Percentiles rank a stretch among this genome's conserved stretches.
These are phyloP conservation scores for Fusarium longipes DNA, from an alignment of 2,329 filamentous ascomycete species.

Conservation along the genomic window DNA sequence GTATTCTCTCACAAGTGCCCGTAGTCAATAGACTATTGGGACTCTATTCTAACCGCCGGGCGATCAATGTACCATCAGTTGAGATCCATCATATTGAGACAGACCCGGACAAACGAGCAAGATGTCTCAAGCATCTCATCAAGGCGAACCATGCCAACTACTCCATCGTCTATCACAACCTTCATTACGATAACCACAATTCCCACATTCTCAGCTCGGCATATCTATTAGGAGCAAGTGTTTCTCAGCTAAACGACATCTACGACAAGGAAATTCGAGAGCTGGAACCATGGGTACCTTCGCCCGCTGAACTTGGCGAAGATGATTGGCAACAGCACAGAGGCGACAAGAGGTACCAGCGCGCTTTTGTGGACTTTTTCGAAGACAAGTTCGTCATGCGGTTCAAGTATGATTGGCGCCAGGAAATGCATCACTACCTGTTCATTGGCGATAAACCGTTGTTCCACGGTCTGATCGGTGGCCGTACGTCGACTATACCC, in stretches of 20 bases:
- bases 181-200: slow-evolving; percentile 84
- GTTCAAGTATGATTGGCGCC: slow-evolving; percentile 85
- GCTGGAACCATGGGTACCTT: slow-evolving; percentile 84
- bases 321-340: slow-evolving; percentile 90
- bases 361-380: slow-evolving; percentile 94
- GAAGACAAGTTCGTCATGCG: slow-evolving; percentile 85
- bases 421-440: slow-evolving; percentile 79
- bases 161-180: slow-evolving; percentile 80
- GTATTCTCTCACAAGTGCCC: slow-evolving; percentile 51
- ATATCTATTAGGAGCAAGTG: slow-evolving; percentile 83
- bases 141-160: slow-evolving; percentile 93
- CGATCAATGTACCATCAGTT: slow-evolving; percentile 72
- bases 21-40: slow-evolving; percentile 46
- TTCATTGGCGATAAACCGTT: slow-evolving; percentile 80
- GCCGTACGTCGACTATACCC: slow-evolving; percentile 67
- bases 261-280: slow-evolving; percentile 81
- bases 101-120: slow-evolving; percentile 78
- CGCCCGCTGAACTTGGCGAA: slow-evolving; percentile 83
- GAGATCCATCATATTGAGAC: slow-evolving; percentile 84
- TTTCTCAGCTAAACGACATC: slow-evolving; percentile 78
- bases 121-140: slow-evolving; percentile 89
- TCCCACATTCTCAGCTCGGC: slow-evolving; percentile 85
- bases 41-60: slow-evolving; percentile 43
- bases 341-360: slow-evolving; percentile 83
- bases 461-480: slow-evolving; percentile 81